A percentile compares a stretch with the other conserved stretches of the same genome.
These are phyloP conservation scores for Chytriomyces hyalinus DNA, from an alignment of 192 early-diverging fungal species.

Conservation along the genomic window DNA sequence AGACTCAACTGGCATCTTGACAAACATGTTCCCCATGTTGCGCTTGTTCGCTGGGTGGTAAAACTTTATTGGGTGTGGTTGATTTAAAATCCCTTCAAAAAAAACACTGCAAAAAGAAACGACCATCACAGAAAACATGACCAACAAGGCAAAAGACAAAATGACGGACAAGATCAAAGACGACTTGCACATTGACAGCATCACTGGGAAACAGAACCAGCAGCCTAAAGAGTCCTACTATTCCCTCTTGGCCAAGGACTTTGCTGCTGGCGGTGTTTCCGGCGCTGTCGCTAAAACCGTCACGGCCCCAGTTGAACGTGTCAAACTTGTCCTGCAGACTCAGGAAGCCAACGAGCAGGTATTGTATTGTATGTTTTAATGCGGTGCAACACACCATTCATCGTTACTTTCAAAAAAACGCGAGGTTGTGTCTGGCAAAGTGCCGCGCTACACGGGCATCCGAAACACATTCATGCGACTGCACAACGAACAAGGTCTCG, in stretches of 20 bases:
- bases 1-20: background rate
- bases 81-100: background rate
- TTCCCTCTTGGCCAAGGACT: slow-evolving; percentile 55
- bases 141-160: too few relatives aligned
- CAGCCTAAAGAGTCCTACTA: slow-evolving; percentile 26
- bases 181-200: too few relatives aligned
- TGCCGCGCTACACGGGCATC: slow-evolving; percentile 86
- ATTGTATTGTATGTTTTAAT: background rate
- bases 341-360: background rate
- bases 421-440: slow-evolving; percentile 75
- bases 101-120: background rate
- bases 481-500: slow-evolving; percentile 78
- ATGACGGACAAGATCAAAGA: too few relatives aligned
- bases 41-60: background rate
- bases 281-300: slow-evolving; percentile 98
- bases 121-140: too few relatives aligned
- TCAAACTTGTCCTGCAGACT: slow-evolving; percentile 74
- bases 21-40: background rate
- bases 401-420: slow-evolving; percentile 41
- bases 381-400: background rate
- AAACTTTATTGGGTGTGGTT: background rate
- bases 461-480: slow-evolving; percentile 90
- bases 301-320: slow-evolving; percentile 96
- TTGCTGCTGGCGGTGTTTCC: slow-evolving; percentile 91
- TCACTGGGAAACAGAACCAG: too few relatives aligned